These are phyloP conservation scores for Teunomyces stri DNA, from an alignment of 805 yeast genomes.

Conservation along the genomic window DNA sequence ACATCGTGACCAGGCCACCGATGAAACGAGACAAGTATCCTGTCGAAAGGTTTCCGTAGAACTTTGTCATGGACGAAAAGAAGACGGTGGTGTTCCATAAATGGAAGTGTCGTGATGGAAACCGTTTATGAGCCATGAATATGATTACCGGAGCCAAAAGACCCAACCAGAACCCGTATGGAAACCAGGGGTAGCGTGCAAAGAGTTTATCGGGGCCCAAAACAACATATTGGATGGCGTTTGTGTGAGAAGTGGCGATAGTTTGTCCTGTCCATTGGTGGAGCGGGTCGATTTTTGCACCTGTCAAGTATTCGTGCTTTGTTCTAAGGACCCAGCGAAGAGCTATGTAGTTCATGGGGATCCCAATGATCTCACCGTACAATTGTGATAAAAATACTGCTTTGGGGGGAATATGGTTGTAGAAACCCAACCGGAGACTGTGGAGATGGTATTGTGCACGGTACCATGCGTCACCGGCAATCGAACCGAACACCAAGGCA, in stretches of 20 bases:
- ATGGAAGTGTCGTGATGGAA: conserved; percentile 28
- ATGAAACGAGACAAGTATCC: conserved; percentile 47
- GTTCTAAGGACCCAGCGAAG: conserved; percentile 45
- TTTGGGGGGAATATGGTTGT: conserved; percentile 52
- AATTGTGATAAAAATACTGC: conserved; percentile 50
- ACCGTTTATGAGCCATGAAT: conserved; percentile 25
- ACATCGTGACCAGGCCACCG: conserved; percentile 50
- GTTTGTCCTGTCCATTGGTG: conserved; percentile 54
- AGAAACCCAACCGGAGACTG: conserved; percentile 49
- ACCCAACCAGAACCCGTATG: conserved; percentile 45
- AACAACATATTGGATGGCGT: conserved; percentile 50
- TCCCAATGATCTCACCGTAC: conserved; percentile 51
- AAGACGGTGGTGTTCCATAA: conserved; percentile 49
- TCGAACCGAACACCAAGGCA: conserved; percentile 47
- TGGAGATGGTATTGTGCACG: conserved; percentile 42
- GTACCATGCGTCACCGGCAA: conserved; percentile 50
- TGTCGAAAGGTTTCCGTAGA: conserved; percentile 50
- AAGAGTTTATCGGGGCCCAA: conserved; percentile 48
- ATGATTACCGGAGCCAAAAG: conserved; percentile 34
- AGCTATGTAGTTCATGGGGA: conserved; percentile 50
- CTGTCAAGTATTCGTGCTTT: conserved; percentile 37
- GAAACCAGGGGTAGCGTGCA: conserved; percentile 40
- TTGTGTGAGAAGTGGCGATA: conserved; percentile 42
- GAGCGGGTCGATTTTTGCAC: conserved; percentile 39
- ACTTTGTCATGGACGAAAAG: conserved; percentile 46